Percentiles rank a stretch among this genome's conserved stretches.
Evolutionary conservation across 2,329 filamentous ascomycete genomes (phyloP).

Genomic region (Ampelomyces quisqualis): DNA sequence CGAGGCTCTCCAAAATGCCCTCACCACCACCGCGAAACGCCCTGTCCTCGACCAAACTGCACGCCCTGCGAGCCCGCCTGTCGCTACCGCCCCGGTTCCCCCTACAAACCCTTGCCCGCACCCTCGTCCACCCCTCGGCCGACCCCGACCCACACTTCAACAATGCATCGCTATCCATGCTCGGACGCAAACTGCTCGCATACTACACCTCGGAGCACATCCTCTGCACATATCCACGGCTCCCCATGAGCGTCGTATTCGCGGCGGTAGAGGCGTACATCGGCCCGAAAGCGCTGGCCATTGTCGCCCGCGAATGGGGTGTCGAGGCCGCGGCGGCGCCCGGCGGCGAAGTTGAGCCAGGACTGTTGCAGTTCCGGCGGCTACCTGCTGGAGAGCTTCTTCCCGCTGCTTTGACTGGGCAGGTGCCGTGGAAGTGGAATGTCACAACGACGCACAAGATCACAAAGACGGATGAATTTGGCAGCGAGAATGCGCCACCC

Average conservation of each 20-base stretch:
- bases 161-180: slow-evolving; percentile 77
- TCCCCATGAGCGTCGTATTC: slow-evolving; percentile 86
- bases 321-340: slow-evolving; percentile 84
- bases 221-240: slow-evolving; percentile 82
- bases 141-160: slow-evolving; percentile 81
- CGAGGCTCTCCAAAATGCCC: slow-evolving; percentile 54
- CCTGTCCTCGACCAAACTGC: slow-evolving; percentile 78
- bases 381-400: slow-evolving; percentile 35
- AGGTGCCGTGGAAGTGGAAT: slow-evolving; percentile 41
- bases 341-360: slow-evolving; percentile 87
- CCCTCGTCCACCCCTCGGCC: slow-evolving; percentile 82
- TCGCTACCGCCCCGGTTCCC: slow-evolving; percentile 79
- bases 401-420: slow-evolving; percentile 24
- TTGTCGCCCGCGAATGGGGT: slow-evolving; percentile 83
- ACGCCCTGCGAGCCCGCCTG: slow-evolving; percentile 87
- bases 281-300: slow-evolving; percentile 70
- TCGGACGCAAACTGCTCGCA: slow-evolving; percentile 80
- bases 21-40: slow-evolving; percentile 71
- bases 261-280: slow-evolving; percentile 82
- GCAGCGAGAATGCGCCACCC: slow-evolving; percentile 56
- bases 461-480: slow-evolving; percentile 82
- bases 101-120: slow-evolving; percentile 78
- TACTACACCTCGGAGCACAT: slow-evolving; percentile 90
- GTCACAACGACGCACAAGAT: slow-evolving; percentile 64
- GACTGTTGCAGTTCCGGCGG: slow-evolving; percentile 76